Percentiles rank a stretch among this genome's conserved stretches.
Evolutionary conservation across 805 yeast species (phyloP).

Genomic region (Cyberlindnera japonica): DNA sequence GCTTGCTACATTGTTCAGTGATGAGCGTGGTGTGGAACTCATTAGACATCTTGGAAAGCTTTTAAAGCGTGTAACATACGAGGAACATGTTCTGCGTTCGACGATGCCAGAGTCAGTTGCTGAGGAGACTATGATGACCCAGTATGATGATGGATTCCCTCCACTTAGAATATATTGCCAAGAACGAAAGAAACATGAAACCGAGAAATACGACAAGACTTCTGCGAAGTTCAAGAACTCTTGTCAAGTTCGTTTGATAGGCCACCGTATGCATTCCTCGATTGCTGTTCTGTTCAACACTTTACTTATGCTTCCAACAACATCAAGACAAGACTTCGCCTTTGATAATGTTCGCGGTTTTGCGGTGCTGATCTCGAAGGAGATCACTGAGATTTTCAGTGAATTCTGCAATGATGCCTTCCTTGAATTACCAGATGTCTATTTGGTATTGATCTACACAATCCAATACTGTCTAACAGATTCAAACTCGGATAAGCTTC

Average conservation of each 20-base stretch:
- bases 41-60: conserved; percentile 41
- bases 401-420: conserved; percentile 23
- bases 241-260: conserved; percentile 49
- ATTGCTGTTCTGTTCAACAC: conserved; percentile 41
- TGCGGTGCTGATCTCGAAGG: conserved; percentile 40
- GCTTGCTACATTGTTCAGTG: conserved; percentile 39
- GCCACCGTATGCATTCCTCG: conserved; percentile 45
- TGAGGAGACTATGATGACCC: conserved; percentile 37
- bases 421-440: conserved; percentile 26
- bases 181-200: conserved; percentile 33
- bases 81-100: conserved; percentile 52
- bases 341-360: conserved; percentile 34
- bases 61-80: conserved; percentile 49
- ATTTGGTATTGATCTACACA: conserved; percentile 36
- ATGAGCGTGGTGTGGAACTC: conserved; percentile 38
- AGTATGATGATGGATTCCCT: conserved; percentile 33
- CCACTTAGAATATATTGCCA: conserved; percentile 40
- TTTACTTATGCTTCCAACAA: conserved; percentile 42
- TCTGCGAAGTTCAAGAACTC: conserved; percentile 63
- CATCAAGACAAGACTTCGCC: conserved; percentile 43
- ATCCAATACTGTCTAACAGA: conserved; percentile 33
- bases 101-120: conserved; percentile 45
- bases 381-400: conserved; percentile 24
- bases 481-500: conserved; percentile 31
- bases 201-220: conserved; percentile 38